Evolutionary conservation across 2,329 filamentous ascomycete genomes (phyloP), one percentile per base, ranked within the genome.

Genomic region (Claviceps pazoutovae): DNA sequence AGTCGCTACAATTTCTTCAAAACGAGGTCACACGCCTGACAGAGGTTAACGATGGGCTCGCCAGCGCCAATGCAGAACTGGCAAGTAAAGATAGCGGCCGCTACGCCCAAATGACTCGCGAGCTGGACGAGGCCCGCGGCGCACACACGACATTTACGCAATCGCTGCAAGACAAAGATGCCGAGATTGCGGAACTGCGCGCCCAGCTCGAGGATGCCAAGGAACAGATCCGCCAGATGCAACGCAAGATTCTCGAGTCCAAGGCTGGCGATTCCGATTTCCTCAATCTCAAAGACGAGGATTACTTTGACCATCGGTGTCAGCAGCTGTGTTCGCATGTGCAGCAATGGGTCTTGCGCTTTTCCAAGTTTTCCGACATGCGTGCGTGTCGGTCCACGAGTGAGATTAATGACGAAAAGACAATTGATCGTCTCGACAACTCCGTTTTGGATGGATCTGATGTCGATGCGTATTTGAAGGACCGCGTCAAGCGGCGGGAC

Each of bases 291-390:
- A 81, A 80, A 58, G 89, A 96, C 63, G 90, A 96, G 66, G 90
- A 96, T 69, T 90, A 96, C 73, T 97, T 98, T 64, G 89, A 96
- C 62, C 82, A 82, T 61, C 86, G 90, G 43, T 98, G 93, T 66
- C 89, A 96, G 66, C 86, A 94, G 67, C 81, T 98, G 45, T 98
- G 89, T 69, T 86, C 91, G 59, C 90, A 96, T 65, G 88, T 96
- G 43, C 90, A 96, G 66, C 89, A 95, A 70, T 98, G 93, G 93
- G 89, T 98, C 49, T 73, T 96, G 59, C 87, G 93, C 62, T 98
- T 98, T 74, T 96, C 90, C 60, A 97, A 97, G 66, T 93, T 94
- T 69, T 97, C 90, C 48, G 91, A 97, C 68, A 88, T 89, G 72
- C 84, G 87, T 59, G 79, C 87, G 53, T 96, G 89, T 66, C 86